Evolutionary conservation across 2,329 filamentous ascomycete genomes (phyloP).

Genomic region (Sclerotinia nivalis): DNA sequence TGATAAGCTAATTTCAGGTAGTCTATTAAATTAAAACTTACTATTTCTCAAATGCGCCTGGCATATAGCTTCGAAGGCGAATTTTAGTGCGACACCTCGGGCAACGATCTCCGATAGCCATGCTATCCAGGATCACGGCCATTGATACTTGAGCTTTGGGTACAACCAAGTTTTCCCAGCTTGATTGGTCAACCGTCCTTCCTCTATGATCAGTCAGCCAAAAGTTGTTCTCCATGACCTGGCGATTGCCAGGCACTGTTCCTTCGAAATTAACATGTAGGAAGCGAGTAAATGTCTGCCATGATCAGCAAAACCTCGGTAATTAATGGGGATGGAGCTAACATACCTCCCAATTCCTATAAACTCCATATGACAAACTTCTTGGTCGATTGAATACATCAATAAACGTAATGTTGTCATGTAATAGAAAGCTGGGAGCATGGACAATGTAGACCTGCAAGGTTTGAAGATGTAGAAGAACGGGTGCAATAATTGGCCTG

Average conservation of each 20-base stretch:
- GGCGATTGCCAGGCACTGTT: background rate
- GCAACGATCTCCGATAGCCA: background rate
- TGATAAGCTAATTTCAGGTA: background rate
- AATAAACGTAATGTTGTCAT: background rate
- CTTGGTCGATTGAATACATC: background rate
- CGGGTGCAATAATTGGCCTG: background rate
- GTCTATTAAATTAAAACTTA: background rate
- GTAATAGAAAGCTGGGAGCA: background rate
- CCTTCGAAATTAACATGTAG: background rate
- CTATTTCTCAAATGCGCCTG: background rate
- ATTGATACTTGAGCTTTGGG: conserved; percentile 2
- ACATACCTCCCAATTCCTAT: background rate
- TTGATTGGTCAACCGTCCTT: background rate
- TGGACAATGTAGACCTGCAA: background rate
- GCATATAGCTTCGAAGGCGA: no score
- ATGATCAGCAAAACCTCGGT: background rate
- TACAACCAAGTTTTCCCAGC: background rate
- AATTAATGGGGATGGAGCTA: background rate
- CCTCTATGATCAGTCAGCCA: background rate
- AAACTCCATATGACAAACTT: background rate
- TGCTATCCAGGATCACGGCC: conserved; percentile 2
- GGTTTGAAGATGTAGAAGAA: background rate
- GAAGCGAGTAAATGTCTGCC: background rate
- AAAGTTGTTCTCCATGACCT: background rate
- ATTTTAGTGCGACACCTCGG: background rate